These are phyloP conservation scores for Xylaria hypoxylon DNA, from an alignment of 2,329 filamentous ascomycete species.

Conservation along the genomic window DNA sequence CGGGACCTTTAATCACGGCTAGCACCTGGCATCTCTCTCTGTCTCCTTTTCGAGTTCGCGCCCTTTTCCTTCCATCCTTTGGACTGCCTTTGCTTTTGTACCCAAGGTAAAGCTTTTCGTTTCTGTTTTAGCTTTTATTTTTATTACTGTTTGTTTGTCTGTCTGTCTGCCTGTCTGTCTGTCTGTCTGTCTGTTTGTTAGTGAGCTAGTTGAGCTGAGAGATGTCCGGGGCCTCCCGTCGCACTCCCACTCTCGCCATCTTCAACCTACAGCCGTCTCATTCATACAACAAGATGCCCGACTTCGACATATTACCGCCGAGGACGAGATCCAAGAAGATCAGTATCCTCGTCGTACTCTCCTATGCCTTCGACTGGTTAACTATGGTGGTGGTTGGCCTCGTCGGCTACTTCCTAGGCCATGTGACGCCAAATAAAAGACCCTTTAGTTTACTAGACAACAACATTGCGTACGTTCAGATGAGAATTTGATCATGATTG, in stretches of 20 bases:
- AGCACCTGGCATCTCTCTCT: too few species aligned
- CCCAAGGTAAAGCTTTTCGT: too few species aligned
- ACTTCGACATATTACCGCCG: constrained; percentile 41
- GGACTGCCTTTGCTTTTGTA: too few species aligned
- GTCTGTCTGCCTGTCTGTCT: too few species aligned
- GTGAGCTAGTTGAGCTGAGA: constrained; percentile 38
- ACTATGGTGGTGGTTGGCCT: constrained; percentile 70
- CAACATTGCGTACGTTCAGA: constrained; percentile 73
- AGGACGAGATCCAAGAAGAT: constrained; percentile 42
- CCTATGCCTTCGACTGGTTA: constrained; percentile 81
- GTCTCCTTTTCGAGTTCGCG: too few species aligned
- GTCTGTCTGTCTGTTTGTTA: too few species aligned
- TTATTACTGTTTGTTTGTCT: too few species aligned
- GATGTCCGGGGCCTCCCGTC: constrained; percentile 46
- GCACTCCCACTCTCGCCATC: constrained; percentile 40
- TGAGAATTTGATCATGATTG: background rate
- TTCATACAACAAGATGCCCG: constrained; percentile 50
- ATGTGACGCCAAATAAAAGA: constrained; percentile 72
- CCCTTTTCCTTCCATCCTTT: too few species aligned
- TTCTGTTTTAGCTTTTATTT: background rate
- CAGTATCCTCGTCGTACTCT: constrained; percentile 62
- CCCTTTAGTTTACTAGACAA: constrained; percentile 80
- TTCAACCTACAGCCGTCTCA: constrained; percentile 43
- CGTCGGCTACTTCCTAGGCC: constrained; percentile 69
- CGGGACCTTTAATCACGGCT: too few species aligned